Conservation (phyloP, 805 yeast species). For the Kodamaea restingae region DNA sequence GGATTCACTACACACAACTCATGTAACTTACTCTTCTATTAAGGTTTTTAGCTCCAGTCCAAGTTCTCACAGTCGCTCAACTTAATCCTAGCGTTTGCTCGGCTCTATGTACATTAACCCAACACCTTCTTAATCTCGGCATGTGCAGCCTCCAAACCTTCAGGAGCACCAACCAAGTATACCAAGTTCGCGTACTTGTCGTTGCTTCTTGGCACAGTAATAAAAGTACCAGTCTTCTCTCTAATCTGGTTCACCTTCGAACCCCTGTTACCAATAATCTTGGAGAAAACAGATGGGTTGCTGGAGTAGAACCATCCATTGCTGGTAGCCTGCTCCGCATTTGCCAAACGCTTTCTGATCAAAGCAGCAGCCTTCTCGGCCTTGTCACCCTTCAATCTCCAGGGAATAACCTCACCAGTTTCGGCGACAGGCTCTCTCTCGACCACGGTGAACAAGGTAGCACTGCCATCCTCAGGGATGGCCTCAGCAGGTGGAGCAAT, state of each 20-base stretch:
- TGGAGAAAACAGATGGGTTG: constrained; percentile 50
- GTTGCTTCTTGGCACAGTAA: constrained; percentile 58
- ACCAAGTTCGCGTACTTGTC: constrained; percentile 53
- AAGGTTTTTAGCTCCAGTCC: too few relatives aligned
- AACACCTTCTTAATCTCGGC: constrained; percentile 12
- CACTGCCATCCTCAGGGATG: constrained; percentile 36
- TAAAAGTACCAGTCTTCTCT: constrained; percentile 50
- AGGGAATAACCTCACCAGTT: constrained; percentile 42
- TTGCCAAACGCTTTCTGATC: constrained; percentile 47
- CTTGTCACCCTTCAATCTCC: constrained; percentile 61
- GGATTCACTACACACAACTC: too few relatives aligned
- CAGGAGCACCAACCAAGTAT: constrained; percentile 56
- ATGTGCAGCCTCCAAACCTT: constrained; percentile 40
- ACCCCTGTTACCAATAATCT: constrained; percentile 76
- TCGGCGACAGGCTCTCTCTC: constrained; percentile 23
- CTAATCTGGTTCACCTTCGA: constrained; percentile 60
- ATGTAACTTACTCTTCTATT: too few relatives aligned
- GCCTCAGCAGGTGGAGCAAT: constrained; percentile 48
- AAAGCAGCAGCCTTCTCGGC: constrained; percentile 50
- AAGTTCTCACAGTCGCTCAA: too few relatives aligned
- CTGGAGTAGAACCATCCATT: constrained; percentile 63
- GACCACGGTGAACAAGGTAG: constrained; percentile 45
- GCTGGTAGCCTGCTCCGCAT: constrained; percentile 42
- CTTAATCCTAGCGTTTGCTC: too few relatives aligned
- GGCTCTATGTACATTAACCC: too few relatives aligned